Evolutionary conservation across 1,284 basidiomycete genomes (phyloP).

Genomic region (Heterobasidion occidentale): DNA sequence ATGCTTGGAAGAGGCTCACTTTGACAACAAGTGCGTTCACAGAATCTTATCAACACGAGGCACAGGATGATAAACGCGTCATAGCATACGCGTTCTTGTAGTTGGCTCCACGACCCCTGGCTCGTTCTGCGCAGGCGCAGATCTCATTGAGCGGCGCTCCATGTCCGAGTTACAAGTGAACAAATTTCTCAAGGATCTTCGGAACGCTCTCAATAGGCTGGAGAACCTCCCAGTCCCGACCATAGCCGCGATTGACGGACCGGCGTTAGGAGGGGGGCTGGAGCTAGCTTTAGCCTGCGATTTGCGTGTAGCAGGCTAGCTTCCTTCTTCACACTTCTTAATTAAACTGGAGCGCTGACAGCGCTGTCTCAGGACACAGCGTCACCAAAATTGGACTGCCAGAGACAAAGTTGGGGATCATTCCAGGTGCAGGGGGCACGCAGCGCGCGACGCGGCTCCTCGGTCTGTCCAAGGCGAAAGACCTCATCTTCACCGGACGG

Average conservation of each 20-base stretch:
- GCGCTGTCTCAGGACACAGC: constrained; percentile 28
- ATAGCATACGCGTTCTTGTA: constrained; percentile 71
- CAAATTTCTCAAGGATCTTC: constrained; percentile 74
- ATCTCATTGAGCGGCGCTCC: constrained; percentile 76
- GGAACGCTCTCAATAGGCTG: constrained; percentile 65
- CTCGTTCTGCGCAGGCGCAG: constrained; percentile 92
- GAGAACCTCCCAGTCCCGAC: constrained; percentile 83
- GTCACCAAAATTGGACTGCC: constrained; percentile 80
- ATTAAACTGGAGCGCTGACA: neutral
- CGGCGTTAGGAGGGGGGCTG: constrained; percentile 86
- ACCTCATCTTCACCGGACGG: constrained; percentile 78
- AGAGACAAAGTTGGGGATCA: constrained; percentile 84
- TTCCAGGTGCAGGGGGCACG: constrained; percentile 93
- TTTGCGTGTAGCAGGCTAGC: constrained; percentile 72
- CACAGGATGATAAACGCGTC: constrained; percentile 5
- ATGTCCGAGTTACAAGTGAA: constrained; percentile 75
- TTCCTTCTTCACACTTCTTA: constrained; percentile 5
- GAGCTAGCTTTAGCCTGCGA: constrained; percentile 87
- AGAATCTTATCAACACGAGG: neutral
- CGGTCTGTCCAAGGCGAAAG: constrained; percentile 80
- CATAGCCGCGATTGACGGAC: constrained; percentile 89
- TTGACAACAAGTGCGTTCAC: constrained; percentile 52
- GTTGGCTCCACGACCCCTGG: constrained; percentile 65
- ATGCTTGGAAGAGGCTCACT: constrained; percentile 60
- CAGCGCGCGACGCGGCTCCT: constrained; percentile 80